Evolutionary conservation across 345 rosid genomes (phyloP).

Genomic region (Pugionium dolabratum): DNA sequence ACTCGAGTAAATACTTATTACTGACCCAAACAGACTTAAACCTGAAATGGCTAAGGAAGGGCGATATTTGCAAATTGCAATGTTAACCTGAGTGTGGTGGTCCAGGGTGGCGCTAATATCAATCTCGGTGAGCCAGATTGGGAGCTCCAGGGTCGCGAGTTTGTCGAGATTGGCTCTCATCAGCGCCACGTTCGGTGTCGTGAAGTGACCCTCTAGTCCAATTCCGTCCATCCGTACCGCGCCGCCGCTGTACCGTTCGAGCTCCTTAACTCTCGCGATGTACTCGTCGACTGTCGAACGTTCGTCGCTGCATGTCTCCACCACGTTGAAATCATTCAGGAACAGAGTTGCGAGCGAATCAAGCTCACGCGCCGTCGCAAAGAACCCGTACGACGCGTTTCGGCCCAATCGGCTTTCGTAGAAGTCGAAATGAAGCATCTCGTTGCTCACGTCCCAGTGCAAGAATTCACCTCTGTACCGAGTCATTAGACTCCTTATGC

Average conservation of each 20-base stretch:
- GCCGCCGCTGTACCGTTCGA: conserved; percentile 37
- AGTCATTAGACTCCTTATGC: conserved; percentile 73
- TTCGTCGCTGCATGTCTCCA: conserved; percentile 73
- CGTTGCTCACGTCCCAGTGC: conserved; percentile 90
- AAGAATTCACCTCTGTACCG: conserved; percentile 74
- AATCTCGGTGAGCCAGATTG: conserved; percentile 88
- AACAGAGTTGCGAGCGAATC: conserved; percentile 76
- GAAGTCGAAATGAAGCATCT: conserved; percentile 86
- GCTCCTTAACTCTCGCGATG: conserved; percentile 57
- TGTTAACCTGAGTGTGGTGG: conserved; percentile 54
- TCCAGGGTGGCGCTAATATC: conserved; percentile 57
- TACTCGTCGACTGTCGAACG: conserved; percentile 69
- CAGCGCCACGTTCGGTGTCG: conserved; percentile 61
- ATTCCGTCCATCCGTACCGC: conserved; percentile 67
- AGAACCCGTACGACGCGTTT: conserved; percentile 62
- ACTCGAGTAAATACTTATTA: no score
- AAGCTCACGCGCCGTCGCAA: conserved; percentile 52
- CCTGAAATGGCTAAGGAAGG: neutral
- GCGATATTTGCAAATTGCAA: no score
- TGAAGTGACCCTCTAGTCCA: conserved; percentile 79
- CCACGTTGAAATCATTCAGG: conserved; percentile 78
- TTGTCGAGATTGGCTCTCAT: conserved; percentile 77
- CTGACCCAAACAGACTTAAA: no score
- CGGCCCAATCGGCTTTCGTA: conserved; percentile 66
- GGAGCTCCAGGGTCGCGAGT: conserved; percentile 63